These are phyloP conservation scores for Salix viminalis DNA, from an alignment of 345 rosid genomes.

Conservation along the genomic window DNA sequence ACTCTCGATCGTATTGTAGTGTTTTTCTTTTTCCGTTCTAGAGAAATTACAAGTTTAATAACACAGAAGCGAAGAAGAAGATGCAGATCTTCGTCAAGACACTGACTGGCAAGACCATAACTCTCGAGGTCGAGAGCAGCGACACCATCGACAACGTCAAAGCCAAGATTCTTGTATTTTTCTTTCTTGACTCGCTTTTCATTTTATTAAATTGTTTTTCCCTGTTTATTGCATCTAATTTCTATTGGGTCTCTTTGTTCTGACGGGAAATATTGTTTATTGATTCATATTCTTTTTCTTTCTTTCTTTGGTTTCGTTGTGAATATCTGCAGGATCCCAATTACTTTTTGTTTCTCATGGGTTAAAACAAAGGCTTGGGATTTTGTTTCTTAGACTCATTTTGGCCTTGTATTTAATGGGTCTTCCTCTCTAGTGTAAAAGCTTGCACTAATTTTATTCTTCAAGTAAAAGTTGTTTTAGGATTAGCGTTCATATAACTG, in stretches of 20 bases:
- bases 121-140: constrained; percentile 29
- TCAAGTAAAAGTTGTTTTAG: background rate
- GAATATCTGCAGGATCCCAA: background rate
- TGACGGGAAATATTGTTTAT: background rate
- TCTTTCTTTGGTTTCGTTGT: background rate
- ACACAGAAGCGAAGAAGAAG: background rate
- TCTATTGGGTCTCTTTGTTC: background rate
- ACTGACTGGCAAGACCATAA: constrained; percentile 26
- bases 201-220: background rate
- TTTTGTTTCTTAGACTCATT: background rate
- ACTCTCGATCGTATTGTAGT: background rate
- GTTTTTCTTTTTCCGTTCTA: no score
- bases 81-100: constrained; percentile 33
- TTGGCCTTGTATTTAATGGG: background rate
- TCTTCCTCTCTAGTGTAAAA: background rate
- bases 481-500: background rate
- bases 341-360: background rate
- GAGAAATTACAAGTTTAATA: background rate
- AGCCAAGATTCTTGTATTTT: constrained; percentile 24
- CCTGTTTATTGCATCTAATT: background rate
- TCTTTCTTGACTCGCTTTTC: background rate
- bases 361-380: background rate
- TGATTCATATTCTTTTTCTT: background rate
- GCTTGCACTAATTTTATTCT: background rate
- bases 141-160: constrained; percentile 27